phyloP scores from a whole-genome alignment of 2,329 filamentous ascomycete species.

The Pleurostoma richardsiae region DNA sequence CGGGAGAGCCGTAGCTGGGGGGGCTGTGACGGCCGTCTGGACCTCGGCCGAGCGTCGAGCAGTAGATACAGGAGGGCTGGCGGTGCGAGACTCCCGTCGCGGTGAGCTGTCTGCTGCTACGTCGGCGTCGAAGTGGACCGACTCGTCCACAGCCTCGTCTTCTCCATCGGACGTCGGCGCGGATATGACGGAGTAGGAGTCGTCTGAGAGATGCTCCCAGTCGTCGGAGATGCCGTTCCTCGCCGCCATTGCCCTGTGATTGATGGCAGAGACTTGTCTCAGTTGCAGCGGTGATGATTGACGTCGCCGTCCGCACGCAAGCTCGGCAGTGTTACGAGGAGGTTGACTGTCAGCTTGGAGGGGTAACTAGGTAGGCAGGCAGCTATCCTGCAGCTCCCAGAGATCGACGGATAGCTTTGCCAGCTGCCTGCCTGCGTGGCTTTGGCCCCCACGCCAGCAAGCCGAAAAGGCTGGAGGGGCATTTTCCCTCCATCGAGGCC shows the following conservation, averaged over 20 bases:
- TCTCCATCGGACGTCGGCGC: slow-evolving; percentile 1
- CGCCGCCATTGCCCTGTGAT: neutral
- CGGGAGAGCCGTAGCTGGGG: neutral
- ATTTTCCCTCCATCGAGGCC: no score
- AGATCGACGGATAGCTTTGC: no score
- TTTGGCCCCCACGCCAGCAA: no score
- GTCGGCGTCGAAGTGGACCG: neutral
- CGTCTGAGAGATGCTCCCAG: slow-evolving; percentile 10
- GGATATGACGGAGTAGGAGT: slow-evolving; percentile 9
- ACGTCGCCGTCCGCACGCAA: no score
- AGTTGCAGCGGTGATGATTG: no score
- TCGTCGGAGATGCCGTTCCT: slow-evolving; percentile 5
- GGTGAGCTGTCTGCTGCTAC: neutral
- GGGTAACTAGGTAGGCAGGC: no score
- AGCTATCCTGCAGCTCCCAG: no score
- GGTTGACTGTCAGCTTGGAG: no score
- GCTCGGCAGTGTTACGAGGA: no score
- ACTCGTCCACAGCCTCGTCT: neutral
- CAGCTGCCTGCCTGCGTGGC: no score
- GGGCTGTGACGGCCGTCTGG: neutral
- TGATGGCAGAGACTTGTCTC: no score
- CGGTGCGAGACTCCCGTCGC: neutral
- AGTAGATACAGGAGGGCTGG: neutral
- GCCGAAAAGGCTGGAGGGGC: no score
- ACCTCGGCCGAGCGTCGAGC: neutral